Percentiles rank a stretch among this genome's conserved stretches.
phyloP scores from a whole-genome alignment of 2,329 filamentous ascomycete species.

The Penicillium oxalicum region DNA sequence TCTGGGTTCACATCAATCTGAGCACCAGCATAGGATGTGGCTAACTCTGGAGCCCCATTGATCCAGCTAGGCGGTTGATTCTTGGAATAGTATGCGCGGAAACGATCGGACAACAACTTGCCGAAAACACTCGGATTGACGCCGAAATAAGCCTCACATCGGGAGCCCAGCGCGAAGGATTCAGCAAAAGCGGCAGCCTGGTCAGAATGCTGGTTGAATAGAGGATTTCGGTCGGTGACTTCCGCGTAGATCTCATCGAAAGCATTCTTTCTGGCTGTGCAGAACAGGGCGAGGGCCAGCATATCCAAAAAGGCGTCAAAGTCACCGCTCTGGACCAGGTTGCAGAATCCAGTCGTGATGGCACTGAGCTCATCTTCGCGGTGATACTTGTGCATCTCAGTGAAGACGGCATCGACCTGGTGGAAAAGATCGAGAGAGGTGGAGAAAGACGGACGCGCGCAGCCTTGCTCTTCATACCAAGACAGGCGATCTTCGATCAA shows the following conservation, averaged over 20 bases:
- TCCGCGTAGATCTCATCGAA: constrained; percentile 60
- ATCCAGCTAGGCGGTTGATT: constrained; percentile 47
- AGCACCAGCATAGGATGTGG: constrained; percentile 48
- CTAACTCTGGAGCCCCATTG: constrained; percentile 45
- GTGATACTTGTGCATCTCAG: constrained; percentile 23
- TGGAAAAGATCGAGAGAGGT: constrained; percentile 36
- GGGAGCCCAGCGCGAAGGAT: constrained; percentile 57
- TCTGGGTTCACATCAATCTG: constrained; percentile 50
- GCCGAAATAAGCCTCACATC: constrained; percentile 59
- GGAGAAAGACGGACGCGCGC: constrained; percentile 29
- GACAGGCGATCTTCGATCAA: constrained; percentile 36
- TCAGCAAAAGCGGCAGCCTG: constrained; percentile 61
- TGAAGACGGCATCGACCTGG: constrained; percentile 30
- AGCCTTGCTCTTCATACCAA: constrained; percentile 40
- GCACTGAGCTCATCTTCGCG: constrained; percentile 32
- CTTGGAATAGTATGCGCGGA: constrained; percentile 42
- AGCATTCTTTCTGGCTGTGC: constrained; percentile 49
- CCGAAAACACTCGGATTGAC: constrained; percentile 47
- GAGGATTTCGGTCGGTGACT: constrained; percentile 56
- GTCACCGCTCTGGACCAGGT: constrained; percentile 24
- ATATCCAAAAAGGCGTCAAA: constrained; percentile 50
- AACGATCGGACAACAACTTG: constrained; percentile 37
- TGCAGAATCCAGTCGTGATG: constrained; percentile 35
- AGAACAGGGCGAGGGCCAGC: constrained; percentile 53
- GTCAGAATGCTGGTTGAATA: constrained; percentile 56